Percentiles rank a stretch among this genome's conserved stretches.
phyloP scores from a whole-genome alignment of 139 green algal genomes.

The Closterium sp. region DNA sequence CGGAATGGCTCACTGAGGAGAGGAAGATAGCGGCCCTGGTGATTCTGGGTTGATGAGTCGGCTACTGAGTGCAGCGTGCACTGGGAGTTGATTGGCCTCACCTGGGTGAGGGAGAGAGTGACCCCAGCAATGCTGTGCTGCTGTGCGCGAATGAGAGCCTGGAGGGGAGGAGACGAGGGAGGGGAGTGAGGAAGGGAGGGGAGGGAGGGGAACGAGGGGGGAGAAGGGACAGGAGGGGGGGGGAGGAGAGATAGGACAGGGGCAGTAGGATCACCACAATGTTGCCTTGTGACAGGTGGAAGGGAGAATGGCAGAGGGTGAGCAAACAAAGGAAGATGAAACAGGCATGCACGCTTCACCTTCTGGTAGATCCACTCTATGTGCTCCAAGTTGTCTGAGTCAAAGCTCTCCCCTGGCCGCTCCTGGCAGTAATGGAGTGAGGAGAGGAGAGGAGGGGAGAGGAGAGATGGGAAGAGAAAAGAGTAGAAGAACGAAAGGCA shows the following conservation, averaged over 20 bases:
- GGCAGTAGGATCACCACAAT: not conserved
- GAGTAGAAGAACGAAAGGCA: not conserved
- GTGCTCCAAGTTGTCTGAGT: slow-evolving; percentile 91
- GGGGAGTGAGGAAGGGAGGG: not conserved
- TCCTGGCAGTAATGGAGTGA: slow-evolving; percentile 42
- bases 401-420: slow-evolving; percentile 80
- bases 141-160: slow-evolving; percentile 52
- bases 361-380: slow-evolving; percentile 92
- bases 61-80: not conserved
- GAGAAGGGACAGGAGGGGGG: not conserved
- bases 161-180: not conserved
- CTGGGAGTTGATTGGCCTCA: not conserved
- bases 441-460: not conserved
- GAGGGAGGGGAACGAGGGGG: not conserved
- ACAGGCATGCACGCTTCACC: slow-evolving; percentile 45
- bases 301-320: not conserved
- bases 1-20: slow-evolving; percentile 31
- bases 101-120: slow-evolving; percentile 51
- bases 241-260: not conserved
- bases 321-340: not conserved
- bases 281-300: not conserved
- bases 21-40: slow-evolving; percentile 56
- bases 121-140: slow-evolving; percentile 83
- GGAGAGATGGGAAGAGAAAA: not conserved
- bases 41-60: slow-evolving; percentile 67